phyloP scores from a whole-genome alignment of 768 basidiomycete genomes.

The Boletus tomentosulus region DNA sequence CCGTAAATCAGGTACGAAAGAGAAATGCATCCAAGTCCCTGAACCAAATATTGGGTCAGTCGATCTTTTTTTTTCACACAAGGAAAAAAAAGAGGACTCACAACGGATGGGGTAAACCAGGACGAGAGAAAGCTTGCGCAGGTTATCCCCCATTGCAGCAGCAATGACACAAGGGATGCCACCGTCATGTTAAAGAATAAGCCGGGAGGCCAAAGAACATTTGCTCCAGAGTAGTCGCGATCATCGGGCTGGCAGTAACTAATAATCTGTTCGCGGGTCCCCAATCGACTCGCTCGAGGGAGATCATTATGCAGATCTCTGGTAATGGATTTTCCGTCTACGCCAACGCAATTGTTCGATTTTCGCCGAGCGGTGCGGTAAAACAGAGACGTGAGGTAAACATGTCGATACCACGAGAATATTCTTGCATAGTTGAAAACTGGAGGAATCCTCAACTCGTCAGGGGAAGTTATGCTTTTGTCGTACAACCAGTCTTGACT shows the following conservation, averaged over 20 bases:
- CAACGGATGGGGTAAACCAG: slow-evolving; percentile 18
- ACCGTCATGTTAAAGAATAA: slow-evolving; percentile 23
- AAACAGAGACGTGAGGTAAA: slow-evolving; percentile 11
- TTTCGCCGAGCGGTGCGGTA: slow-evolving; percentile 15
- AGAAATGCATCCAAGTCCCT: slow-evolving; percentile 35
- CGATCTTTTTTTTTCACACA: too few relatives aligned
- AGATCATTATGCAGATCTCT: neutral
- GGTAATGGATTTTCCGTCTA: neutral
- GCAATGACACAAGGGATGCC: slow-evolving; percentile 29
- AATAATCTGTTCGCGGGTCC: slow-evolving; percentile 15
- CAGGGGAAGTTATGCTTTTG: slow-evolving; percentile 13
- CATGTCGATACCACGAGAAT: slow-evolving; percentile 18
- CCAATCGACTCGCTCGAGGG: slow-evolving; percentile 15
- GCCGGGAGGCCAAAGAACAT: slow-evolving; percentile 18
- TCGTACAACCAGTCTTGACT: neutral
- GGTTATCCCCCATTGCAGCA: slow-evolving; percentile 32
- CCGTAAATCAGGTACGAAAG: slow-evolving; percentile 30
- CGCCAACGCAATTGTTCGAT: neutral
- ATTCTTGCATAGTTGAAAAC: slow-evolving; percentile 24
- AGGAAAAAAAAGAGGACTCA: too few relatives aligned
- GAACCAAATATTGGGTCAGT: neutral
- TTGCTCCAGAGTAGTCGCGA: neutral
- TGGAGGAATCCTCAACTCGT: slow-evolving; percentile 22
- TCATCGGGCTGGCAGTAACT: too few relatives aligned
- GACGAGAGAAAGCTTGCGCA: slow-evolving; percentile 24